These are phyloP conservation scores for Alnus glutinosa DNA, from an alignment of 306 rosid genomes.

Conservation along the genomic window DNA sequence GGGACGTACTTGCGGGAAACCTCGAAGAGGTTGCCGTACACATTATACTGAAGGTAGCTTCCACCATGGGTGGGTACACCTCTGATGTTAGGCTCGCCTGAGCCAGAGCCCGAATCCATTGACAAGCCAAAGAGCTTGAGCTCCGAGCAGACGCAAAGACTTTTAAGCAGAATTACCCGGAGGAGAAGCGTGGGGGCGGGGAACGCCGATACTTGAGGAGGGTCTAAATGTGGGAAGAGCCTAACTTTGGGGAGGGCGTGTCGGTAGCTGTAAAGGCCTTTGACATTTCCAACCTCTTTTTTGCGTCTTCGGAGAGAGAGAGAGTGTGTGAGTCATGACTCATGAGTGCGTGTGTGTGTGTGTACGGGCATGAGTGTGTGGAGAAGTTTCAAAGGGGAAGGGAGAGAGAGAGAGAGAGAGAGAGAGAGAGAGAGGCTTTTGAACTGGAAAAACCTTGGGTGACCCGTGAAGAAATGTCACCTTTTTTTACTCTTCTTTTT, in stretches of 20 bases:
- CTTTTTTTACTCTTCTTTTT: neutral
- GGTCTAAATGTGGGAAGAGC: conserved; percentile 19
- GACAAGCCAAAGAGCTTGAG: conserved; percentile 28
- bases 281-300: conserved; percentile 27
- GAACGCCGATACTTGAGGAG: conserved; percentile 22
- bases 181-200: neutral
- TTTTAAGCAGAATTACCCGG: conserved; percentile 30
- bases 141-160: conserved; percentile 22
- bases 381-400: conserved; percentile 1
- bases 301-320: neutral
- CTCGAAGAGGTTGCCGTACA: conserved; percentile 87
- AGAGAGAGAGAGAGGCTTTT: conserved; percentile 2
- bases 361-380: neutral
- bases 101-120: conserved; percentile 44
- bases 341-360: neutral
- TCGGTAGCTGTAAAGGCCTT: conserved; percentile 29
- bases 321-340: neutral
- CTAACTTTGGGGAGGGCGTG: conserved; percentile 30
- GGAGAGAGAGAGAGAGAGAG: neutral
- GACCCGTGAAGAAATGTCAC: conserved; percentile 50
- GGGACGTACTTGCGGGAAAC: conserved; percentile 88
- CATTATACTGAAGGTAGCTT: conserved; percentile 74
- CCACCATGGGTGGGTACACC: conserved; percentile 77
- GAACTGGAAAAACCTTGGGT: conserved; percentile 35
- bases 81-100: conserved; percentile 56